phyloP scores from a whole-genome alignment of 108 stramenopile species.

The Skeletonema tropicum region DNA sequence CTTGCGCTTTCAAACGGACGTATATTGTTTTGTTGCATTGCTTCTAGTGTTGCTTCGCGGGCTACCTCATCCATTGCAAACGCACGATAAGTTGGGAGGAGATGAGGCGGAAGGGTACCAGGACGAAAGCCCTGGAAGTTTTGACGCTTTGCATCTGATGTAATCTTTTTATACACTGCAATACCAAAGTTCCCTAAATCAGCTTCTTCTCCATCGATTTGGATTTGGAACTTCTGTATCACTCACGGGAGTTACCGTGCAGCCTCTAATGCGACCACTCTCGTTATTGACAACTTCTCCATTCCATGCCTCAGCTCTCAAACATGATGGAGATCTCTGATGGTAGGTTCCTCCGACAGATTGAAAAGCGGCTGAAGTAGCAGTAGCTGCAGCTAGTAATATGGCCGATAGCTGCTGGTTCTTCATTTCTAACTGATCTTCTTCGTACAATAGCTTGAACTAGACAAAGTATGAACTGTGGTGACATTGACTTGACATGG shows the following conservation, averaged over 20 bases:
- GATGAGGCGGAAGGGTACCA: constrained; percentile 85
- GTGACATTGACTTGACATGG: no score
- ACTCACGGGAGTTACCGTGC: constrained; percentile 52
- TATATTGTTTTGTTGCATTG: constrained; percentile 85
- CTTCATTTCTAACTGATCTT: not conserved
- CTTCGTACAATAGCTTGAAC: no score
- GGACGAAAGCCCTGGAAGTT: constrained; percentile 84
- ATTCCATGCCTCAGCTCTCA: constrained; percentile 54
- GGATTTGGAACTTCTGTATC: constrained; percentile 75
- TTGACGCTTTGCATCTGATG: constrained; percentile 70
- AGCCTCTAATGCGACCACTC: constrained; percentile 67
- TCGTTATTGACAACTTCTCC: constrained; percentile 64
- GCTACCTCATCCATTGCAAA: constrained; percentile 89
- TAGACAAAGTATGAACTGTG: no score
- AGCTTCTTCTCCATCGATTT: constrained; percentile 76
- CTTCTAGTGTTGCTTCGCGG: constrained; percentile 78
- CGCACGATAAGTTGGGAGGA: constrained; percentile 70
- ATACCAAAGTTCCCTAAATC: constrained; percentile 80
- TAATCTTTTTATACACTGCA: constrained; percentile 78
- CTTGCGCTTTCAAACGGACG: constrained; percentile 75
- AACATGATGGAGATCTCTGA: not conserved
- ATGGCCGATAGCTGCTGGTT: not conserved
- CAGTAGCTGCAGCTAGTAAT: not conserved
- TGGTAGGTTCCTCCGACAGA: not conserved
- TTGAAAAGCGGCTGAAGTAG: not conserved